Percentiles rank a stretch among this genome's conserved stretches.
Evolutionary conservation across 2,329 filamentous ascomycete genomes (phyloP).

Genomic region (Teratosphaeria destructans): DNA sequence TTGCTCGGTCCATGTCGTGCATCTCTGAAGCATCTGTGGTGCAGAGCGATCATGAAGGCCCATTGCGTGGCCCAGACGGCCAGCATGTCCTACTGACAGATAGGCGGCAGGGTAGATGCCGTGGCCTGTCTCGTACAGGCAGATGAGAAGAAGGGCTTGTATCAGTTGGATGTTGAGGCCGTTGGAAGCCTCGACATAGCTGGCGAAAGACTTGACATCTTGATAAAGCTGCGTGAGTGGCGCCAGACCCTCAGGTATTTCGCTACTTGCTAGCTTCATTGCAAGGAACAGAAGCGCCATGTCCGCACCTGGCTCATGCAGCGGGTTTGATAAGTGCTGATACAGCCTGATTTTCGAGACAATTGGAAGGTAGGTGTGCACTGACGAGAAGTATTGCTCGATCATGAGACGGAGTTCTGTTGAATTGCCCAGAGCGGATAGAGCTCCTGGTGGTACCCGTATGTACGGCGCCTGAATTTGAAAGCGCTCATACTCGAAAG

Average conservation of each 20-base stretch:
- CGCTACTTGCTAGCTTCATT: constrained; percentile 37
- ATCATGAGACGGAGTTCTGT: constrained; percentile 29
- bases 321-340: constrained; percentile 28
- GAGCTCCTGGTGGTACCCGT: constrained; percentile 30
- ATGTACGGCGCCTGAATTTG: constrained; percentile 30
- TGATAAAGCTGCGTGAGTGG: constrained; percentile 32
- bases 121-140: constrained; percentile 41
- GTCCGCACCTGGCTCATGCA: constrained; percentile 37
- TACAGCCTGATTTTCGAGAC: constrained; percentile 38
- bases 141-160: constrained; percentile 37
- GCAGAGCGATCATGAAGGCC: constrained; percentile 31
- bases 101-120: constrained; percentile 42
- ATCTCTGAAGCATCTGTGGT: constrained; percentile 28
- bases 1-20: constrained; percentile 36
- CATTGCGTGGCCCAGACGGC: constrained; percentile 37
- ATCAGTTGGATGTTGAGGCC: constrained; percentile 34
- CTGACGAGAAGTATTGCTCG: constrained; percentile 33
- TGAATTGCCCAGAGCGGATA: constrained; percentile 27
- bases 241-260: constrained; percentile 24
- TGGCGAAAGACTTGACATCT: constrained; percentile 34
- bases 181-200: constrained; percentile 33
- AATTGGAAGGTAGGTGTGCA: constrained; percentile 41
- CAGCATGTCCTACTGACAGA: constrained; percentile 37
- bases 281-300: constrained; percentile 38
- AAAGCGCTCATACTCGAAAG: constrained; percentile 29